These are phyloP conservation scores for Tulasnella sp. DNA, from an alignment of 768 basidiomycete species.

Conservation along the genomic window DNA sequence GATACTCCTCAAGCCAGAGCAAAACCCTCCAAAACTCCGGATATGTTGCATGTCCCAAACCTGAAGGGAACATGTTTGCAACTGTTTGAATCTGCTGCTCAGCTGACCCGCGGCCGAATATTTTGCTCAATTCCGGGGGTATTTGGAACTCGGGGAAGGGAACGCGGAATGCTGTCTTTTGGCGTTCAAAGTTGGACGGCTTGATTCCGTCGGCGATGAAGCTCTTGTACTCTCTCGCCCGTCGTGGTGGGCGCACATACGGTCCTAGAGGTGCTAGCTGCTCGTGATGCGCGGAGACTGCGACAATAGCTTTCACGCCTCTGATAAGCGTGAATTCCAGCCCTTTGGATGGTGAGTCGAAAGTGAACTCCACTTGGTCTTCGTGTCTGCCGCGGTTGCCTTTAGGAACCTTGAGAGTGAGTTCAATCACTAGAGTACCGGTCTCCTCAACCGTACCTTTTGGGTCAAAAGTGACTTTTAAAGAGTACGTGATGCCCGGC, in stretches of 20 bases:
- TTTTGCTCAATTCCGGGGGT: conserved; percentile 25
- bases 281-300: not conserved
- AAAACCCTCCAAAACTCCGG: conserved; percentile 34
- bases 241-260: not conserved
- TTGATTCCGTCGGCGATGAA: conserved; percentile 30
- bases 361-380: conserved; percentile 10
- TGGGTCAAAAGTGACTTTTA: conserved; percentile 4
- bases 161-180: conserved; percentile 31
- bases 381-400: conserved; percentile 12
- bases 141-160: conserved; percentile 27
- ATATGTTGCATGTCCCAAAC: conserved; percentile 26
- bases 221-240: not conserved
- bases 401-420: not conserved
- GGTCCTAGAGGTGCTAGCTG: not conserved
- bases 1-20: conserved; percentile 37
- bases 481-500: not conserved
- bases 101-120: conserved; percentile 22
- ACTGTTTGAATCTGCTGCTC: conserved; percentile 14
- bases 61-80: not conserved
- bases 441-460: not conserved
- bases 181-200: conserved; percentile 31
- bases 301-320: not conserved
- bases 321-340: not conserved
- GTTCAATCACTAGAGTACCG: not conserved
- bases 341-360: not conserved